Base-by-base conservation (phyloP, 2,329 filamentous ascomycete genomes). In the Coleophoma cylindrospora region DNA sequence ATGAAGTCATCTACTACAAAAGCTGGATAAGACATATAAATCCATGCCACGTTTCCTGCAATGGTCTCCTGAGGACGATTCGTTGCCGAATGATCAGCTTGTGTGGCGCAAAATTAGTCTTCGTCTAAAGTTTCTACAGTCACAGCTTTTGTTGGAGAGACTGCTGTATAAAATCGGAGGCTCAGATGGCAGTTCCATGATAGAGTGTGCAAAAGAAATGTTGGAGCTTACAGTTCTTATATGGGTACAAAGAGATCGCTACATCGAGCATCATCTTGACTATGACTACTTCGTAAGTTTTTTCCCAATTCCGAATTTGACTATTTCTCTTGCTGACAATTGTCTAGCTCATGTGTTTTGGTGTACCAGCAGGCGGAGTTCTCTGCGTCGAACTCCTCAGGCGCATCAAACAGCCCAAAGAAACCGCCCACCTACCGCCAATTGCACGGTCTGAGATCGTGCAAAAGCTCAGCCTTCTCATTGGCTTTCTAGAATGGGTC, bases 141-240 rank as follows among this genome's bases (percentile, higher is more conserved):
- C 82, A 37, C 66, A 79, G 3, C 83, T 85, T 50, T 72, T 84
- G 10, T 66, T 83, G 6, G 76, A 84, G 50, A 70, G 81, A 14
- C 70, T 83, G 0, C 64, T 84, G 9, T 68, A 77, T 19, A 78
- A 76, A 15, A 67, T 69, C 0, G 62, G 69, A 12, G 56, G 63
- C 0, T 66, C 69, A 9, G 64, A 69, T 9, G 68, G 68, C 0
- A 65, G 71, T 13, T 62, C 76, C 10, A 60, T 78, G 7, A 61
- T 69, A 1, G 68, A 72, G 19, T 75, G 74, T 38, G 62, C 62
- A 5, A 74, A 71, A 19, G 70, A 77, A 53, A 69, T 79, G 64
- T 71, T 77, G 1, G 67, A 68, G 1, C 56, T 73, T 11, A 75
- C 73, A 0, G 61, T 77, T 6, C 60, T 70, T 4, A 68, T 76